Percentiles rank a stretch among this genome's conserved stretches.
These are phyloP conservation scores for Curvularia sp. DNA, from an alignment of 2,329 filamentous ascomycete genomes.

Conservation along the genomic window DNA sequence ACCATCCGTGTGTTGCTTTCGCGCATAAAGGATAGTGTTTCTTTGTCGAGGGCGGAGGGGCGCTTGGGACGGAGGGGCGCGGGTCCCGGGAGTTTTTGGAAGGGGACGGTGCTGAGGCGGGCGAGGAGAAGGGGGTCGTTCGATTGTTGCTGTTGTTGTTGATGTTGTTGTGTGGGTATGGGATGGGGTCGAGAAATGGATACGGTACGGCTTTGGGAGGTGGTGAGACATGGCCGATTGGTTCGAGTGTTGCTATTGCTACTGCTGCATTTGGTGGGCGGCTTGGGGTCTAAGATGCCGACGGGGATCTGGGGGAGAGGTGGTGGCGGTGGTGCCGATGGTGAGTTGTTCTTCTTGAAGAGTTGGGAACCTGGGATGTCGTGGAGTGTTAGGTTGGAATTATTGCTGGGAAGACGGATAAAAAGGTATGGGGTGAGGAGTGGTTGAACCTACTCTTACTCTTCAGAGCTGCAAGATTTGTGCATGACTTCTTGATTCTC, in stretches of 20 bases:
- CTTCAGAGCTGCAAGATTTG: slow-evolving; percentile 23
- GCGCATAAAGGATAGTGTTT: slow-evolving; percentile 26
- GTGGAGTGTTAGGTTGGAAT: background rate
- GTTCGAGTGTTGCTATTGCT: too few species aligned
- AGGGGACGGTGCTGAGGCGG: slow-evolving; percentile 15
- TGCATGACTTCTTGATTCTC: slow-evolving; percentile 19
- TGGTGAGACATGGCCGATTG: too few species aligned
- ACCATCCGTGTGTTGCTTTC: slow-evolving; percentile 25
- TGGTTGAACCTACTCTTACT: slow-evolving; percentile 21
- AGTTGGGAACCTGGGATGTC: slow-evolving; percentile 24
- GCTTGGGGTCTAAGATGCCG: too few species aligned
- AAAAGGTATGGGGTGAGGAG: background rate
- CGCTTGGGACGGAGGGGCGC: slow-evolving; percentile 27
- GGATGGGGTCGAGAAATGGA: slow-evolving; percentile 28
- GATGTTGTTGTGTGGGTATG: too few species aligned
- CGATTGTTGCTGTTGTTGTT: too few species aligned
- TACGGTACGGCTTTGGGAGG: background rate
- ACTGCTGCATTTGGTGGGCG: background rate
- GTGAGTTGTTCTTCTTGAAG: slow-evolving; percentile 17
- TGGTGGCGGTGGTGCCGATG: slow-evolving; percentile 21
- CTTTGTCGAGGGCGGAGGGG: slow-evolving; percentile 26
- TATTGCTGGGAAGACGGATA: background rate
- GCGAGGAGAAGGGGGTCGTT: slow-evolving; percentile 7
- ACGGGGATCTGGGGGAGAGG: slow-evolving; percentile 26
- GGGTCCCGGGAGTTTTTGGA: slow-evolving; percentile 21